Conservation (phyloP, 2,329 filamentous ascomycete genomes). For the Zymoseptoria pseudotritici region DNA sequence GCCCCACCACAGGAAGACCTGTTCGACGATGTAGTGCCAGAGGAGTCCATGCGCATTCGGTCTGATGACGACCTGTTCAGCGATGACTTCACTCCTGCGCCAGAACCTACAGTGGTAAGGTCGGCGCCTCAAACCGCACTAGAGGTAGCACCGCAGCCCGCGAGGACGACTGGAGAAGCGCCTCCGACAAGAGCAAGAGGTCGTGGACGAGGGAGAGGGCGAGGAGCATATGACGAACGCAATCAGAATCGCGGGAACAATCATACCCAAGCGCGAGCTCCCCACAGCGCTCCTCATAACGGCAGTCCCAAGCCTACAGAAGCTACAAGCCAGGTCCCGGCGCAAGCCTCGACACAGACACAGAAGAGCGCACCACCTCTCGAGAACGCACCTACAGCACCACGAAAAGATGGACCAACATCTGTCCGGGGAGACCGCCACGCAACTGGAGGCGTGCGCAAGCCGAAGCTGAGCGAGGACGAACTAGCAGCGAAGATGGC, state of each 20-base stretch:
- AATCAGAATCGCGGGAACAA: slow-evolving; percentile 1
- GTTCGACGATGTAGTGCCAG: slow-evolving; percentile 30
- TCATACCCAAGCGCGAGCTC: background rate
- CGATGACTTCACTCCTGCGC: slow-evolving; percentile 43
- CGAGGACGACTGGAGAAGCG: slow-evolving; percentile 14
- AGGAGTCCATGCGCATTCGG: slow-evolving; percentile 45
- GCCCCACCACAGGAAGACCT: slow-evolving; percentile 27
- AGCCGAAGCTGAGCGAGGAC: slow-evolving; percentile 58
- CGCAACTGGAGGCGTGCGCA: slow-evolving; percentile 29
- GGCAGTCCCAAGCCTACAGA: background rate
- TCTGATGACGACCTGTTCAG: slow-evolving; percentile 45
- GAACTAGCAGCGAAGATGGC: slow-evolving; percentile 56
- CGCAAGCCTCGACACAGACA: background rate
- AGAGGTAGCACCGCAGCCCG: slow-evolving; percentile 8
- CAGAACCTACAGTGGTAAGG: slow-evolving; percentile 34
- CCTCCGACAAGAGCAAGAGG: slow-evolving; percentile 14
- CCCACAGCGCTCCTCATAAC: background rate
- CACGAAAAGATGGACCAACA: slow-evolving; percentile 15
- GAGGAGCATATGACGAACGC: slow-evolving; percentile 12
- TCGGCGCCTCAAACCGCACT: slow-evolving; percentile 4
- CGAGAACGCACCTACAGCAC: slow-evolving; percentile 19
- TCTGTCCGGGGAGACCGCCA: slow-evolving; percentile 30
- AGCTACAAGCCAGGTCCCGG: background rate
- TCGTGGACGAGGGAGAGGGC: slow-evolving; percentile 18
- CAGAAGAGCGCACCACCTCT: slow-evolving; percentile 9